Base-by-base conservation (phyloP, 163 green algal genomes). In the Scenedesmus sp. region DNA sequence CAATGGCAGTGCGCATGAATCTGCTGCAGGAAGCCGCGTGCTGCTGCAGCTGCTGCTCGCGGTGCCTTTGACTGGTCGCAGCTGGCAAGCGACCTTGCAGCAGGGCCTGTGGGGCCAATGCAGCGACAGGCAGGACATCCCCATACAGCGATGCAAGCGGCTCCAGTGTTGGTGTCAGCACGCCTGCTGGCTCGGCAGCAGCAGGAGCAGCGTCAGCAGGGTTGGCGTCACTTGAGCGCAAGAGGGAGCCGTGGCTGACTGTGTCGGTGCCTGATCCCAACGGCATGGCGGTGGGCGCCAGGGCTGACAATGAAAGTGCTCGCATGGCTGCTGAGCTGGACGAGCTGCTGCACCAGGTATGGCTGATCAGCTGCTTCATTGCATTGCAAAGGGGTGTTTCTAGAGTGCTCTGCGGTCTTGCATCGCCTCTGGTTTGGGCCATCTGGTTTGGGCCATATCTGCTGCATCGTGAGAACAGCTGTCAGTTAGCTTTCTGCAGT, bases 291-390 rank as follows among this genome's bases (percentile, higher is more conserved):
- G 20, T 46, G 42, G 79, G 37, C 44, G 40, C 13, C 53, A 59
- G 51, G 30, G 24, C 33, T 51, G 26, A 79, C 40, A 90, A 15
- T 43, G 85, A 90, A 33, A 90, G 85, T 65, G 85, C 85, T 5
- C 61, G 72, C 44, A 90, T 90, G 85, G 85, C 85, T 33, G 85
- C 85, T 59, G 85, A 90, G 72, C 72, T 90, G 72, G 85, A 90
- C 51, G 85, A 90, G 72, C 33, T 90, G 5, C 72, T 90, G 72
- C 85, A 90, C 26, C 85, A 89, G 85, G 85, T 89, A n/a, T n/a
- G n/a, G n/a, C n/a, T n/a, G n/a, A n/a, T n/a, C n/a, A n/a, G n/a
- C n/a, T n/a, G n/a, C n/a, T n/a, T n/a, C n/a, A n/a, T n/a, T n/a
- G n/a, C n/a, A n/a, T n/a, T n/a, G n/a, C n/a, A n/a, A n/a, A n/a